A percentile compares a stretch with the other conserved stretches of the same genome.
phyloP scores from a whole-genome alignment of 1,284 basidiomycete species.

The Earliella scabrosa region DNA sequence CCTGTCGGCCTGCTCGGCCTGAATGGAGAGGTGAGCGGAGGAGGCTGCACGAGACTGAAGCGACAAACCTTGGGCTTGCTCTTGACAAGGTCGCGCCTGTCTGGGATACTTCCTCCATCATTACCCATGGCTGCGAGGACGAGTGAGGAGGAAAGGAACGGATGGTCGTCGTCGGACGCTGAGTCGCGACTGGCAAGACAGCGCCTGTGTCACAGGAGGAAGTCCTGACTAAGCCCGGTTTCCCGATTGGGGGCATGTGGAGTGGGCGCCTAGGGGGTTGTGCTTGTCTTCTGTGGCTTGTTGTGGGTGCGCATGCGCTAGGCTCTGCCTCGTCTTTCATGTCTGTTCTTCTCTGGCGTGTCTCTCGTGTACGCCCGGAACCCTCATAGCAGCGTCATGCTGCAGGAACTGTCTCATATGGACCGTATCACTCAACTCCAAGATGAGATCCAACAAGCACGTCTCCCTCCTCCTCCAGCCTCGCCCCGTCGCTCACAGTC shows the following conservation, averaged over 20 bases:
- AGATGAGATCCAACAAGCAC: slow-evolving; percentile 83
- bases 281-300: slow-evolving; percentile 2
- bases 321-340: slow-evolving; percentile 12
- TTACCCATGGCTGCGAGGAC: slow-evolving; percentile 63
- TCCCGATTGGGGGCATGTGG: not conserved
- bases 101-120: slow-evolving; percentile 87
- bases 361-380: slow-evolving; percentile 1
- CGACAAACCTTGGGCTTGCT: slow-evolving; percentile 67
- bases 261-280: slow-evolving; percentile 3
- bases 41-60: not conserved
- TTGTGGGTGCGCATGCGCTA: not conserved
- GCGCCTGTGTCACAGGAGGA: slow-evolving; percentile 1
- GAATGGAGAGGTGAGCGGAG: slow-evolving; percentile 2
- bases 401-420: slow-evolving; percentile 87
- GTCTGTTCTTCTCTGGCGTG: slow-evolving; percentile 8
- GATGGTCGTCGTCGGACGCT: slow-evolving; percentile 18
- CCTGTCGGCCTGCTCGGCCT: slow-evolving; percentile 85
- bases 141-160: not conserved
- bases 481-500: not conserved
- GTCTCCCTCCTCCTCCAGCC: slow-evolving; percentile 17
- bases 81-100: slow-evolving; percentile 78
- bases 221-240: slow-evolving; percentile 16
- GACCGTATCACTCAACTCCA: slow-evolving; percentile 88
- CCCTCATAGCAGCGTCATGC: slow-evolving; percentile 62
- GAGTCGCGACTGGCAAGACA: slow-evolving; percentile 3